Base-by-base conservation (phyloP, 2,329 filamentous ascomycete species). In the Cercospora zeina region DNA sequence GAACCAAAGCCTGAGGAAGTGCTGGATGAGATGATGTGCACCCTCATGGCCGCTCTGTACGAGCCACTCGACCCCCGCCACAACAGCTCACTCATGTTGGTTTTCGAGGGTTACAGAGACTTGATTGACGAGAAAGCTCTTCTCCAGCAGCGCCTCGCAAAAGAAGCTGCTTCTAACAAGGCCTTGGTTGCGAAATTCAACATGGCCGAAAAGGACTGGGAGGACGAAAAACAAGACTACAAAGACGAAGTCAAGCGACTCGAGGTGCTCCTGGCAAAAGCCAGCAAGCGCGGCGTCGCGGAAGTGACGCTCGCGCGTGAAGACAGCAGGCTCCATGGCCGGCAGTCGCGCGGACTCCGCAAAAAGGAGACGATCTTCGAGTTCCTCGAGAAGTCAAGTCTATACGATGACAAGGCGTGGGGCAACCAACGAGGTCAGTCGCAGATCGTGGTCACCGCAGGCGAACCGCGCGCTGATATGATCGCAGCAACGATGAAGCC, bases 241-340 rank as follows among this genome's bases (percentile, higher is more conserved):
- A 72, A 75, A 39, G 73, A 72, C 2, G 78, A 80, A 62, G 75
- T 80, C 56, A 78, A 75, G 61, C 75, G 78, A 14, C 71, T 81
- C 13, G 79, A 80, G 65, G 62, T 80, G 3, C 63, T 80, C 27
- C 78, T 81, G 60, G 75, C 76, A 2, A 74, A 74, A 54, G 62
- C 64, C 13, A 74, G 77, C 7, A 73, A 74, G 27, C 68, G 72
- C 45, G 78, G 79, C 9, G 70, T 80, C 57, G 70, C 75, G 19
- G 77, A 75, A 55, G 72, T 80, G 19, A 74, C 78, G 13, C 70
- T 74, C 27, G 78, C 76, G 24, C 72, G 79, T 30, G 75, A 79
- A 65, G 74, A 74, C 21, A 80, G 76, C 63, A 66, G 77, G 16
- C 59, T 80, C 7, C 70, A 72, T 37, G 61, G 62, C 36, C 62